Evolutionary conservation across 495 filamentous ascomycete genomes (phyloP), one percentile per base, ranked within the genome.

Genomic region (Rostrohypoxylon terebratum): DNA sequence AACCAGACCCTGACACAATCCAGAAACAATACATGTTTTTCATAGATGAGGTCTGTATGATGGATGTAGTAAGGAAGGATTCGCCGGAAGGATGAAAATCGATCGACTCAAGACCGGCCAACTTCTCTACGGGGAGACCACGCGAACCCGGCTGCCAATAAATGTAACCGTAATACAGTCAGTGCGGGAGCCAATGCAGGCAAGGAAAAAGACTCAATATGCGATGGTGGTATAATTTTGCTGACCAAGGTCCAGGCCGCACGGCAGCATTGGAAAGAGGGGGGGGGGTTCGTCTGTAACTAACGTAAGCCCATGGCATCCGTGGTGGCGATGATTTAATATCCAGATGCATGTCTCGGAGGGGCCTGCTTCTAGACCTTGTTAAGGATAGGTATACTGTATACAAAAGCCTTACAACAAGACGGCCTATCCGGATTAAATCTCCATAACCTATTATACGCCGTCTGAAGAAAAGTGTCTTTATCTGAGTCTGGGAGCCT

Each of bases 1-100:
- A 33, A 9, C 25, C 14, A 34, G 25, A 45, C 14, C 42, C 51
- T 67, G 47, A 66, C 36, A 71, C 47, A 63, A 54, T 48, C 54
- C 23, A 48, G 38, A 61, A 50, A 63, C 34, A 45, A 57, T 31
- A 25, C 54, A 55, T 9, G 65, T 65, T 59, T 68, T 21, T 42
- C 64, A 59, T 38, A 63, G 51, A 51, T 50, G n/a, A n/a, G n/a
- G n/a, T 16, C 36, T 23, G 47, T 28, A 45, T 20, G 48, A 36
- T 47, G 33, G 58, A 36, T 47, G 44, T 73, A 68, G 70, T 68
- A 73, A 68, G 53, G 65, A 50, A 73, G 70, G 70, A 73, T 73
- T 69, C 51, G 44, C 59, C 64, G 61, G 60, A 63, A 73, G 70
- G 70, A 73, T 73, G 45, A 59, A 11, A 48, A 65, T 65, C 65